Percentiles rank a stretch among this genome's conserved stretches.
Evolutionary conservation across 169 alveolate species (phyloP).

Genomic region (Besnoitia besnoiti): DNA sequence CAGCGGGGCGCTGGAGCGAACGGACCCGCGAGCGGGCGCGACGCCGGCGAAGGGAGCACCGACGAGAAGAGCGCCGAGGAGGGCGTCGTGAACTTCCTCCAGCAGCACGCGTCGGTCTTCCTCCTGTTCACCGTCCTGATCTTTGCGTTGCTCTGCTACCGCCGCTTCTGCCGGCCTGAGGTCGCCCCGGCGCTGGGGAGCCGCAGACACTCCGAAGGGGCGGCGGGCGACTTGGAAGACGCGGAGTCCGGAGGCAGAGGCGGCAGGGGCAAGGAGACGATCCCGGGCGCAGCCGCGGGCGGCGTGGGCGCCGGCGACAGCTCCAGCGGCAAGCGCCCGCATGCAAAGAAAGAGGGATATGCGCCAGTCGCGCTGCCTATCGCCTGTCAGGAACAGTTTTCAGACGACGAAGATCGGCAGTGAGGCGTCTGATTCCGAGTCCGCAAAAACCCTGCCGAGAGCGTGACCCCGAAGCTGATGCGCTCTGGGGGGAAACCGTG

Average conservation of each 20-base stretch:
- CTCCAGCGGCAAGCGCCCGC: not conserved
- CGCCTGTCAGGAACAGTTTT: not conserved
- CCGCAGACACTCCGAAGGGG: not conserved
- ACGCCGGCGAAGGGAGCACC: not conserved
- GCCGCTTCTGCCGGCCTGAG: not conserved
- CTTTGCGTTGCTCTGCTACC: not conserved
- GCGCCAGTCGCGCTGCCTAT: not conserved
- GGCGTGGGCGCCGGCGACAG: no score
- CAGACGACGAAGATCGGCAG: not conserved
- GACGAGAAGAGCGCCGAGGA: no score
- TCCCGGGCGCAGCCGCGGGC: no score
- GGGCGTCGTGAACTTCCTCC: not conserved
- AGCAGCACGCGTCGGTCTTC: not conserved
- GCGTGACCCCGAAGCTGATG: no score
- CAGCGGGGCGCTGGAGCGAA: not conserved
- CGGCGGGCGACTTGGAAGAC: not conserved
- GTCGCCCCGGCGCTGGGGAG: not conserved
- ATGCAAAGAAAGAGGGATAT: conserved; percentile 19
- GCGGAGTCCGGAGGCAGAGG: not conserved
- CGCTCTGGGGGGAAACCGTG: no score
- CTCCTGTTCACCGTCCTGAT: not conserved
- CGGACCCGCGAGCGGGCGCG: not conserved
- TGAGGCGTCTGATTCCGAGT: no score
- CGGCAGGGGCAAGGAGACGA: not conserved
- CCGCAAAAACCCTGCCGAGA: no score